Base-by-base conservation (phyloP, 495 filamentous ascomycete species). In the Talaromyces proteolyticus region DNA sequence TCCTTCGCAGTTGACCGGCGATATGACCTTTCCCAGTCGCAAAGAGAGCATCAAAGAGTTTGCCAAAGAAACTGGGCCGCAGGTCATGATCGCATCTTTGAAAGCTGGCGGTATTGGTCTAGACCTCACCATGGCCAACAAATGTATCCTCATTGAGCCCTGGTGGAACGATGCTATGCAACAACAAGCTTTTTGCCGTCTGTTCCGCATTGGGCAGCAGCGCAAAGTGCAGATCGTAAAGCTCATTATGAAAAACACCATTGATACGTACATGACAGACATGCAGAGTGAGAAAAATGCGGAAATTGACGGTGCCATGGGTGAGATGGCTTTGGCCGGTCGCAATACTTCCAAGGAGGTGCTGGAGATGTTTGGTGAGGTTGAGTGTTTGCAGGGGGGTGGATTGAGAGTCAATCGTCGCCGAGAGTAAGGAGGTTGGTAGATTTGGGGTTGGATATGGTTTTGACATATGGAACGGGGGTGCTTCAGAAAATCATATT, bases 191-290 rank as follows among this genome's bases (percentile, higher is more conserved):
- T 85, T 85, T 54, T 80, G 74, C 24, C 77, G 84, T 0, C 67
- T 87, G 6, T 78, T 74, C 47, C 73, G 84, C 3, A 84, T 85
- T 17, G 84, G 85, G 0, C 84, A 89, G 45, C 45, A 51, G 1
- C 68, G 76, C 3, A 57, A 75, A 14, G 81, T 85, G 0, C 67
- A 74, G 26, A 73, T 81, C 48, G 72, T 73, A 2, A 73, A 77
- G 3, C 61, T 86, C 16, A 60, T 80, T 0, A 70, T 76, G 0
- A 46, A 65, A 1, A 63, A 74, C 6, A 69, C 76, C 0, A 72
- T 85, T 18, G 82, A 88, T 49, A 60, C 71, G 3, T 56, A 63
- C 0, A 63, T 87, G 6, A 49, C 75, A 2, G n/a, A 62, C 0
- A 40, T 73, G n/a, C 72, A 75, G 26, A n/a, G 18, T 0, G 10